Conservation (phyloP, 768 basidiomycete genomes). For the Tephrocybe sp. region DNA sequence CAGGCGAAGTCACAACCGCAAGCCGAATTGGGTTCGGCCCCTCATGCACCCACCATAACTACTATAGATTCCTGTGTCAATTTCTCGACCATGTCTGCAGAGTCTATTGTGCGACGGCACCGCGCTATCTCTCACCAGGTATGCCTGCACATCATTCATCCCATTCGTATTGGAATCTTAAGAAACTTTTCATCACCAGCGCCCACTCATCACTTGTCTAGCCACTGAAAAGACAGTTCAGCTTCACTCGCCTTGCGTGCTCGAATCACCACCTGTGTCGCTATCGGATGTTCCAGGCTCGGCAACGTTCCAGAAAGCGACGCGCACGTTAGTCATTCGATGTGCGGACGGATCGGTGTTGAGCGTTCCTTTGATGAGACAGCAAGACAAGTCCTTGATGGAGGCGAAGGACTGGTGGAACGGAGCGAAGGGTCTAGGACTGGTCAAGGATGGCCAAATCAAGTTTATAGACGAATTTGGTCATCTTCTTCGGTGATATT, state of each 20-base stretch:
- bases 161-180: neutral
- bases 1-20: constrained; percentile 55
- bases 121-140: constrained; percentile 75
- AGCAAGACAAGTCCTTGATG: constrained; percentile 55
- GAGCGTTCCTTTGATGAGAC: constrained; percentile 54
- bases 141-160: neutral
- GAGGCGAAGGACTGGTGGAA: constrained; percentile 77
- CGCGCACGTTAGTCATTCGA: constrained; percentile 43
- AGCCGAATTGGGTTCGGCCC: constrained; percentile 26
- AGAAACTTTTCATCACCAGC: constrained; percentile 18
- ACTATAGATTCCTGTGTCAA: constrained; percentile 49
- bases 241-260: constrained; percentile 32
- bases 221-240: constrained; percentile 35
- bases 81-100: constrained; percentile 56
- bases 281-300: constrained; percentile 32
- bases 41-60: constrained; percentile 60
- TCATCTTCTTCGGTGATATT: constrained; percentile 5
- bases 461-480: constrained; percentile 14
- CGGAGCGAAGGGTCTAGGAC: constrained; percentile 40
- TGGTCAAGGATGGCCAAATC: constrained; percentile 18
- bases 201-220: constrained; percentile 31
- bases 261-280: constrained; percentile 3
- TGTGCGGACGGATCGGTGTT: constrained; percentile 55
- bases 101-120: constrained; percentile 49
- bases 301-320: constrained; percentile 38